Base-by-base conservation (phyloP, 2,329 filamentous ascomycete species). In the Pseudocercospora cruenta region DNA sequence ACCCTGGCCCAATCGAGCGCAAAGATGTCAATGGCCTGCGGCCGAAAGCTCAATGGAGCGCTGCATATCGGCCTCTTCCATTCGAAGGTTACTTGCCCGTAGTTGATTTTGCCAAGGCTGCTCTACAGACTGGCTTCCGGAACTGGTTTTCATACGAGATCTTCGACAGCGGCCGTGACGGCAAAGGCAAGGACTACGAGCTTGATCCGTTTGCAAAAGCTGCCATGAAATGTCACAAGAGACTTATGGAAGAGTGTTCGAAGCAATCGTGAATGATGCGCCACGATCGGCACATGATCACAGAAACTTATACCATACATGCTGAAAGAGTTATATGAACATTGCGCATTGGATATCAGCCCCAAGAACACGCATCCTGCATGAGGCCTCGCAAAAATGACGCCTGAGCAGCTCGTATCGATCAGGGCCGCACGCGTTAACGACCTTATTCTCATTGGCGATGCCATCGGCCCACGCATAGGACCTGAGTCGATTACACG, bases 61-160 rank as follows among this genome's bases (percentile, higher is more conserved):
- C 90, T 77, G 87, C 89, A 68, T 90, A 86, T 67, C 80, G 91
- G 22, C 90, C 91, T 0, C 76, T 92, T 65, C 90, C 90, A 0
- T 92, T 87, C 70, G 84, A 89, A 64, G 91, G 91, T 0, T 93
- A 92, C 74, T 76, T 94, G 39, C 91, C 90, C 0, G 85, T 92
- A 24, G 82, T 84, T 10, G 86, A 88, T 57, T 87, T 93, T 62
- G 79, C 88, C 0, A 83, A 81, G 66, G 90, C 90, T 2, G 89
- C 93, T 1, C 74, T 92, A 26, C 80, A 80, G 63, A 93, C 90
- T 0, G 90, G 91, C 0, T 91, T 90, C 67, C 78, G 85, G 49
- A 86, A 85, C 0, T 91, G 87, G 85, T 85, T 92, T 67, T 89
- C 86, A 0, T 85, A 91, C 65, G 90, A 92, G 76, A 86, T 91